These are phyloP conservation scores for Chrysosphaeria jannelii DNA, from an alignment of 2,329 filamentous ascomycete genomes.

Conservation along the genomic window DNA sequence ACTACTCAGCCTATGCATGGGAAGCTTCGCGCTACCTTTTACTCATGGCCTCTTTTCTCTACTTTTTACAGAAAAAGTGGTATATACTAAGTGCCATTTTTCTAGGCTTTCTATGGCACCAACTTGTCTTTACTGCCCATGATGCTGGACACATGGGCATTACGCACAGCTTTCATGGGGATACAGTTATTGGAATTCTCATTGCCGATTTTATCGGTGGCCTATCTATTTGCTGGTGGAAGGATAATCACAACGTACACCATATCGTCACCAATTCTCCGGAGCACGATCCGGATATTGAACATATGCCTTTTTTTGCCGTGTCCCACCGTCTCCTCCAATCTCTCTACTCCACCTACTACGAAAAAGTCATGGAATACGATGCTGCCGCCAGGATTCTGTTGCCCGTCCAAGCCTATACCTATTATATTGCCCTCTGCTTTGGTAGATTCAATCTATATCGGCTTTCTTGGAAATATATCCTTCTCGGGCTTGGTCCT, in stretches of 20 bases:
- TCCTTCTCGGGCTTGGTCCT: conserved; percentile 38
- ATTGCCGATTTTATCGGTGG: conserved; percentile 77
- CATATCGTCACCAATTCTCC: conserved; percentile 88
- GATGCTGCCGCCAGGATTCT: conserved; percentile 42
- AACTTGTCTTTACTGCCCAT: conserved; percentile 77
- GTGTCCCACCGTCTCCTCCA: conserved; percentile 55
- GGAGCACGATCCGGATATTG: conserved; percentile 87
- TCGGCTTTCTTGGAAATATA: conserved; percentile 47
- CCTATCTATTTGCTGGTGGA: conserved; percentile 89
- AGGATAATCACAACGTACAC: conserved; percentile 82
- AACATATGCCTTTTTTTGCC: conserved; percentile 71
- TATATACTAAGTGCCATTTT: conserved; percentile 41
- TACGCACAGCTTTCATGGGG: conserved; percentile 61
- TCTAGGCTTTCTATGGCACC: conserved; percentile 73
- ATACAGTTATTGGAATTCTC: conserved; percentile 65
- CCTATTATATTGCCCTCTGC: conserved; percentile 55
- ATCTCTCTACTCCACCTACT: conserved; percentile 50
- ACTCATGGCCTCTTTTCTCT: conserved; percentile 30
- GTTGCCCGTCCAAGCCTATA: conserved; percentile 45
- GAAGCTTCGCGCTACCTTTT: conserved; percentile 44
- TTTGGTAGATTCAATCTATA: conserved; percentile 78
- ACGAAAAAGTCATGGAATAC: conserved; percentile 51
- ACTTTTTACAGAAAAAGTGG: conserved; percentile 30
- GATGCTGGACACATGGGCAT: conserved; percentile 96
- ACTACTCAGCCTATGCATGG: conserved; percentile 48